Conservation (phyloP, 495 filamentous ascomycete species). For the Diplogelasinospora grovesii region DNA sequence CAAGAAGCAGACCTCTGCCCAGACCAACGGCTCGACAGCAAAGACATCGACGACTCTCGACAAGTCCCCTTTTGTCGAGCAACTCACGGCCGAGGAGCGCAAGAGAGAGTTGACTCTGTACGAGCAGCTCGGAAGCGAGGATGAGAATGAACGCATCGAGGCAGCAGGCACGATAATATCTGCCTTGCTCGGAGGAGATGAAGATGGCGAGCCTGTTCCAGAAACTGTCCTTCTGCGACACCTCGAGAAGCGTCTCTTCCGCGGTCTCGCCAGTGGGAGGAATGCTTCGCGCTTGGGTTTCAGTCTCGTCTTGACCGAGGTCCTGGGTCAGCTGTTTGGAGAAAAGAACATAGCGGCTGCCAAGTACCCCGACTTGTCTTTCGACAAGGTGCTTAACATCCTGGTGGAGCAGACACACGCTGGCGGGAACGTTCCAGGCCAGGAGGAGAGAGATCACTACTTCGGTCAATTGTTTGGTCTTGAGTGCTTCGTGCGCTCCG, state of each 20-base stretch:
- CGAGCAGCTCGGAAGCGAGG: slow-evolving; percentile 46
- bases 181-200: slow-evolving; percentile 34
- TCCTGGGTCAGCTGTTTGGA: slow-evolving; percentile 58
- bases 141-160: slow-evolving; percentile 40
- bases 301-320: slow-evolving; percentile 79
- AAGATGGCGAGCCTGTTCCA: slow-evolving; percentile 30
- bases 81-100: slow-evolving; percentile 33
- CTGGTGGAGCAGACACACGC: slow-evolving; percentile 62
- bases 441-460: slow-evolving; percentile 79
- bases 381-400: slow-evolving; percentile 54
- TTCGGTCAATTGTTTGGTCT: slow-evolving; percentile 83
- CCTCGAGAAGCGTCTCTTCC: slow-evolving; percentile 62
- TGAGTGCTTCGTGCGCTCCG: slow-evolving; percentile 74
- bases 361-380: slow-evolving; percentile 44
- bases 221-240: slow-evolving; percentile 45
- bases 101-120: slow-evolving; percentile 45
- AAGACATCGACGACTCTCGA: slow-evolving; percentile 28
- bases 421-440: slow-evolving; percentile 51
- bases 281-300: slow-evolving; percentile 91
- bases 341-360: slow-evolving; percentile 30
- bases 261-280: slow-evolving; percentile 80
- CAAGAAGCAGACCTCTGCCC: slow-evolving; percentile 25
- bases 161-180: slow-evolving; percentile 45
- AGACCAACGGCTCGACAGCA: slow-evolving; percentile 17
- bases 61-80: slow-evolving; percentile 39